phyloP scores from a whole-genome alignment of 2,329 filamentous ascomycete genomes.

The Phialemoniopsis sp. region DNA sequence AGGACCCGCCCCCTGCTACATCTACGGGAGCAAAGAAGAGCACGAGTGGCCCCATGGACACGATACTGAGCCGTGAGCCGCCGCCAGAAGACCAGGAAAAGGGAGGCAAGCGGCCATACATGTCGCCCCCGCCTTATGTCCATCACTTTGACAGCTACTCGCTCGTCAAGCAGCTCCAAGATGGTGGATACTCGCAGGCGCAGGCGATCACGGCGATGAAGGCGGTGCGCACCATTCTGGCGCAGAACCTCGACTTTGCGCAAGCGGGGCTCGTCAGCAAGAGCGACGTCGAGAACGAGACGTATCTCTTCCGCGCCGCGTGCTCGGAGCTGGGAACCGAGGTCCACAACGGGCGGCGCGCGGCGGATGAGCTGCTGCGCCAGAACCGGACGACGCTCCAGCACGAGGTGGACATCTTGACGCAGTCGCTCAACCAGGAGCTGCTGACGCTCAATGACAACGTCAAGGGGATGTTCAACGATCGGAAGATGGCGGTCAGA shows the following conservation, averaged over 20 bases:
- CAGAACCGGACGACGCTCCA: conserved; percentile 82
- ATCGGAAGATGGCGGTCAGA: conserved; percentile 86
- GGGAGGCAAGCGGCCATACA: conserved; percentile 67
- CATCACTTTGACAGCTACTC: conserved; percentile 97
- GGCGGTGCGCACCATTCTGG: conserved; percentile 72
- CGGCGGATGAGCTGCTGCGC: conserved; percentile 75
- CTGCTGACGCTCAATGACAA: conserved; percentile 78
- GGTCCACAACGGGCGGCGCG: conserved; percentile 71
- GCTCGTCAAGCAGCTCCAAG: conserved; percentile 74
- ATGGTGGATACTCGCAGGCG: conserved; percentile 64
- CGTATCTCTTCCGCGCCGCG: conserved; percentile 89
- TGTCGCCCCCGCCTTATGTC: conserved; percentile 73
- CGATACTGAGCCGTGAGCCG: conserved; percentile 35
- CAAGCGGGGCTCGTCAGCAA: conserved; percentile 80
- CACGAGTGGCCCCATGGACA: conserved; percentile 43
- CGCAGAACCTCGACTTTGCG: conserved; percentile 76
- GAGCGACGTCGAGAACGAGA: conserved; percentile 90
- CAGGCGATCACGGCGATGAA: conserved; percentile 92
- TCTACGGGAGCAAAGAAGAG: conserved; percentile 28
- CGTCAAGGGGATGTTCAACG: conserved; percentile 93
- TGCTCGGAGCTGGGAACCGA: conserved; percentile 90
- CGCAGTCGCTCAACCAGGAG: conserved; percentile 82
- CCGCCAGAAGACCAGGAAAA: conserved; percentile 25
- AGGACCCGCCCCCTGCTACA: conserved; percentile 10
- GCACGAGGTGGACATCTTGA: conserved; percentile 91